phyloP scores from a whole-genome alignment of 2,329 filamentous ascomycete genomes.

The Aspergillus amoenus region DNA sequence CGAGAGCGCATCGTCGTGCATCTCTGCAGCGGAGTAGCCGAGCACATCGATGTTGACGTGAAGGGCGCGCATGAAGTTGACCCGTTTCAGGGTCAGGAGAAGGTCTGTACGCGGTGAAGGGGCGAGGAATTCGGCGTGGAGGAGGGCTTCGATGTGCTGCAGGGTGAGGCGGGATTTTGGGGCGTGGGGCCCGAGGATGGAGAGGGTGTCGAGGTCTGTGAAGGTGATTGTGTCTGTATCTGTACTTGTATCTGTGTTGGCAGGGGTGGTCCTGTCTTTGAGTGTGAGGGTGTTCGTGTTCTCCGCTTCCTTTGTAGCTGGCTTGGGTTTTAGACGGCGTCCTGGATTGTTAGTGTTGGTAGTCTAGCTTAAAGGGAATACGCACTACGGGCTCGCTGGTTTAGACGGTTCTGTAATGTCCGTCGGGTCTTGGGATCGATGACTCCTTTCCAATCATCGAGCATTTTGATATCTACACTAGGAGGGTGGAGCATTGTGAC shows the following conservation, averaged over 20 bases:
- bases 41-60: constrained; percentile 14
- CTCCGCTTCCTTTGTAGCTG: background rate
- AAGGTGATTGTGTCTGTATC: background rate
- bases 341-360: background rate
- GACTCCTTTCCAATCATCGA: constrained; percentile 5
- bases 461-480: background rate
- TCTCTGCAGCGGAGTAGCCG: background rate
- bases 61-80: constrained; percentile 16
- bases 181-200: background rate
- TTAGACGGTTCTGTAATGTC: constrained; percentile 21
- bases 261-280: background rate
- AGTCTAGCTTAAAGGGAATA: background rate
- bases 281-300: background rate
- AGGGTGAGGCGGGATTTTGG: no score
- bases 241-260: background rate
- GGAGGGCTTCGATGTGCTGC: no score
- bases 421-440: constrained; percentile 16
- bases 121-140: no score
- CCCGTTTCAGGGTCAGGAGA: constrained; percentile 11
- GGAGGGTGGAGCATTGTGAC: no score
- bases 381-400: constrained; percentile 23
- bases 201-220: constrained; percentile 2
- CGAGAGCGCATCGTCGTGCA: constrained; percentile 5
- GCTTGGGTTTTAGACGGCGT: background rate
- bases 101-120: constrained; percentile 7